A percentile compares a stretch with the other conserved stretches of the same genome.
phyloP scores from a whole-genome alignment of 225 moss, liverwort and hornwort species.

The Sphagnum contortum region DNA sequence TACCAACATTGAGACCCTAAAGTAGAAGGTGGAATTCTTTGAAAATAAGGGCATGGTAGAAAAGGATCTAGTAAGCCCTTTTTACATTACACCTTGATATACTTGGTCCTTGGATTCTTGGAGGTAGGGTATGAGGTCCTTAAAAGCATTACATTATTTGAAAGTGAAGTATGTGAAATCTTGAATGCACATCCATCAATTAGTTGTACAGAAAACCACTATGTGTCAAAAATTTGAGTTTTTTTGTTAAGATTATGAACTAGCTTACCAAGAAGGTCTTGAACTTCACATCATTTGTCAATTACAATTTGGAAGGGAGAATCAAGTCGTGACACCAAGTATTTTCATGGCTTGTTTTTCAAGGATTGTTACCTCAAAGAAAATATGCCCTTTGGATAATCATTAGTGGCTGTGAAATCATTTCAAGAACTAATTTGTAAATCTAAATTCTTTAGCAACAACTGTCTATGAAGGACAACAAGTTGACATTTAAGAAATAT shows the following conservation, averaged over 20 bases:
- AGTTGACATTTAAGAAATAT: too few species aligned
- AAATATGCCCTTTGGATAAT: slow-evolving; percentile 39
- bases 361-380: slow-evolving; percentile 33
- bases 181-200: slow-evolving; percentile 37
- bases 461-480: slow-evolving; percentile 36
- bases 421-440: slow-evolving; percentile 25
- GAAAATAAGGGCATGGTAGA: slow-evolving; percentile 22
- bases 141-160: slow-evolving; percentile 21
- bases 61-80: slow-evolving; percentile 30
- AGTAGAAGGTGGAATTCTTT: slow-evolving; percentile 27
- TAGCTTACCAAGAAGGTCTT: slow-evolving; percentile 34
- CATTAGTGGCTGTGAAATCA: slow-evolving; percentile 32
- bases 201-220: slow-evolving; percentile 24
- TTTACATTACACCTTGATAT: slow-evolving; percentile 37
- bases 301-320: slow-evolving; percentile 35
- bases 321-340: slow-evolving; percentile 37
- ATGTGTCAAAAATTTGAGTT: slow-evolving; percentile 36
- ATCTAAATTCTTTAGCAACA: slow-evolving; percentile 31
- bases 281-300: slow-evolving; percentile 37
- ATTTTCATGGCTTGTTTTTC: slow-evolving; percentile 29
- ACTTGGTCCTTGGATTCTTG: slow-evolving; percentile 38
- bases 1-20: slow-evolving; percentile 22
- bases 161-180: slow-evolving; percentile 28
- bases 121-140: slow-evolving; percentile 23
- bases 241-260: slow-evolving; percentile 34